These are phyloP conservation scores for Samsoniella hepiali DNA, from an alignment of 2,329 filamentous ascomycete species.

Conservation along the genomic window DNA sequence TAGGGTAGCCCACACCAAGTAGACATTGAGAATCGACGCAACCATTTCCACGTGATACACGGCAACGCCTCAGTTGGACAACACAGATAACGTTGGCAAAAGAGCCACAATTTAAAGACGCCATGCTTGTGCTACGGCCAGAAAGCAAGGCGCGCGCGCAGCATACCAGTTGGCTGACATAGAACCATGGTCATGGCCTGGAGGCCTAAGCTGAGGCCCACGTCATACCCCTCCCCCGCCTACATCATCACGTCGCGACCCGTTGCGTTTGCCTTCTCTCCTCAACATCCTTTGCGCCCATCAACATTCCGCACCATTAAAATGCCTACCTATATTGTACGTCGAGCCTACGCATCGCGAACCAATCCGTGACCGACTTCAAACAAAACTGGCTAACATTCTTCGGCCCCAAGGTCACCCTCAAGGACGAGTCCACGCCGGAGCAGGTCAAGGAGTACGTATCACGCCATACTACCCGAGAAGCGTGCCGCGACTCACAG, in stretches of 20 bases:
- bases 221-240: conserved; percentile 19
- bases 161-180: background rate
- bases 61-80: background rate
- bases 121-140: background rate
- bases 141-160: conserved; percentile 1
- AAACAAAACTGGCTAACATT: background rate
- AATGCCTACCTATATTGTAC: conserved; percentile 58
- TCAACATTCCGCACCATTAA: conserved; percentile 26
- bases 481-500: background rate
- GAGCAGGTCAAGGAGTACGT: conserved; percentile 66
- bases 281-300: background rate
- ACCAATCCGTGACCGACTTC: too few species aligned
- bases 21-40: background rate
- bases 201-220: background rate
- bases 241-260: conserved; percentile 16
- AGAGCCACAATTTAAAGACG: background rate
- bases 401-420: conserved; percentile 60
- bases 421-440: conserved; percentile 65
- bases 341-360: conserved; percentile 16
- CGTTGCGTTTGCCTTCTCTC: conserved; percentile 11
- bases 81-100: background rate
- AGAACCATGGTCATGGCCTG: background rate
- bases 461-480: background rate
- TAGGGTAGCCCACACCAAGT: background rate
- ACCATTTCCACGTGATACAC: background rate